These are phyloP conservation scores for Leavenworthia alabamica DNA, from an alignment of 345 rosid genomes.

Conservation along the genomic window DNA sequence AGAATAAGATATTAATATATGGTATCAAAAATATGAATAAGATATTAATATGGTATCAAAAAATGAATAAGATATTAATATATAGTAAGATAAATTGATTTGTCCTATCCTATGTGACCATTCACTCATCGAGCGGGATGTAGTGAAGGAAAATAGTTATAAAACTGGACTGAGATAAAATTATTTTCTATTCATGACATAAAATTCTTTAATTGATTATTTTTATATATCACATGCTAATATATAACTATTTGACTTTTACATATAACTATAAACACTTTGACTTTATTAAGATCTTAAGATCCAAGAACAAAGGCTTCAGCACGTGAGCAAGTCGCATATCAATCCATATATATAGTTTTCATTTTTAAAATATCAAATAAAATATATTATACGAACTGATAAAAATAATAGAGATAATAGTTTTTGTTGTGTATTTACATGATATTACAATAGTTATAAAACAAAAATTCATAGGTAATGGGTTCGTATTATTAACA, in stretches of 20 bases:
- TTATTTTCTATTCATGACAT: not conserved
- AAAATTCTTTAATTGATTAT: not conserved
- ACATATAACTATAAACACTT: not conserved
- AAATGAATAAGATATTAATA: not conserved
- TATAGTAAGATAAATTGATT: not conserved
- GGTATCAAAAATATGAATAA: too few relatives aligned
- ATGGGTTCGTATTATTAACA: not conserved
- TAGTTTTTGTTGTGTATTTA: too few relatives aligned
- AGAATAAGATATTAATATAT: not conserved
- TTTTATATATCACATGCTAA: not conserved
- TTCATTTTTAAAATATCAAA: conserved; percentile 14
- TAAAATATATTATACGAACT: not conserved
- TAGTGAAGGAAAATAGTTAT: not conserved
- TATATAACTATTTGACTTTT: conserved; percentile 23
- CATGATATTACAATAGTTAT: too few relatives aligned
- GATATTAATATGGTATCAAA: too few relatives aligned
- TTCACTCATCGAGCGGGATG: conserved; percentile 5
- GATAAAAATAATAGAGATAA: not conserved
- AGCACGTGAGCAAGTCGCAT: conserved; percentile 27
- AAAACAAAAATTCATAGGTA: too few relatives aligned
- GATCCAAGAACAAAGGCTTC: conserved; percentile 28
- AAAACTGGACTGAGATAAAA: not conserved
- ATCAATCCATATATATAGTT: not conserved
- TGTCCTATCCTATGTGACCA: not conserved
- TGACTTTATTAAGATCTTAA: conserved; percentile 21